Evolutionary conservation across 1,139 yeast species (phyloP), one percentile per base, ranked within the genome.

Genomic region (Saccharomyces pastorianus): DNA sequence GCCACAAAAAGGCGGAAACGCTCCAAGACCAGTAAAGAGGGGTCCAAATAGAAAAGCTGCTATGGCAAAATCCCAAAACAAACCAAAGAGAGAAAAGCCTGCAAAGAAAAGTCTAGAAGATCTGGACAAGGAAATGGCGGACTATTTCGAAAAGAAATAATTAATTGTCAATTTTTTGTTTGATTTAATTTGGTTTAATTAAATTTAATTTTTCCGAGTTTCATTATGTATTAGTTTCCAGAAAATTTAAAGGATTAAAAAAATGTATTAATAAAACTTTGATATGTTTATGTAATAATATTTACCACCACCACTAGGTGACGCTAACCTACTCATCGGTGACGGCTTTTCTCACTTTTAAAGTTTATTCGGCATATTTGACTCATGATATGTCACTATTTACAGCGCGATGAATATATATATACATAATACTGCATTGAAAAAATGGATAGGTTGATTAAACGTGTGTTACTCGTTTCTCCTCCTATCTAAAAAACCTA

Each of bases 111-210:
- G 93, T 50, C 81, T 91, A 58, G 98, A 88, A 71, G 88, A 88
- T 72, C 81, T 91, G 66, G 99, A 93, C 72, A 90, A 87, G 70
- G 95, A 87, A 76, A 90, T 90, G 96, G 85, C 89, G 60, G 97
- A 85, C 68, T 87, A 87, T 74, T 85, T 86, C 62, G 74, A 72
- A 58, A 70, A 70, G 49, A 65, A 62, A 7, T 31, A 28, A 26
- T 13, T 26, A 38, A 13, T 4, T 27, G 32, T 31, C 34, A 7
- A 26, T 38, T 34, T 38, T 28, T 25, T 46, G 4, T 23, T 29
- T 9, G 31, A 29, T 29, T 29, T 32, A n/a, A 31, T 31, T 25
- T 44, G 42, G 13, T 52, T 14, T 44, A 44, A 47, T 50, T 50
- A 29, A 14, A 29, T 38, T 20, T 49, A 25, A 49, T 41, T 47